Evolutionary conservation across 2,329 filamentous ascomycete genomes (phyloP).

Genomic region (Aschersonia sp.): DNA sequence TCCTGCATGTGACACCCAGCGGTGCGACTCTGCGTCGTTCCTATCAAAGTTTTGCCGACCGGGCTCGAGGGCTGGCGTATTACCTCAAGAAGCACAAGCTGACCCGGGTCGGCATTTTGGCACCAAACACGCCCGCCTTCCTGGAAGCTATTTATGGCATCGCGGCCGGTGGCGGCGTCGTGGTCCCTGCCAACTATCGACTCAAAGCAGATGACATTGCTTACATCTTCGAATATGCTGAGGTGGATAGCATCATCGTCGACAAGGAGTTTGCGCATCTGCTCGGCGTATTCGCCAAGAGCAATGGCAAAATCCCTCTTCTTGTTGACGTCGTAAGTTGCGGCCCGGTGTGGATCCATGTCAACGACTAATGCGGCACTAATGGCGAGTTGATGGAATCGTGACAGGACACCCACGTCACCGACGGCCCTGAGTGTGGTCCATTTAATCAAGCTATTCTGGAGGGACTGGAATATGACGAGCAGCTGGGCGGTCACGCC

Average conservation of each 20-base stretch:
- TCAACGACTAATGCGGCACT: not conserved
- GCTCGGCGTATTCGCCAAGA: constrained; percentile 48
- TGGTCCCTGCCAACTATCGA: constrained; percentile 49
- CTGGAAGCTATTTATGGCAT: constrained; percentile 83
- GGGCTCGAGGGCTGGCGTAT: constrained; percentile 76
- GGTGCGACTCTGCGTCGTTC: constrained; percentile 57
- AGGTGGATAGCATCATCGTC: constrained; percentile 76
- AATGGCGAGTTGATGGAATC: not conserved
- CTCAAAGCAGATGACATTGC: constrained; percentile 73
- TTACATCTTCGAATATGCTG: constrained; percentile 81
- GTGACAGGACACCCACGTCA: constrained; percentile 59
- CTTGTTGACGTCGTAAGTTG: constrained; percentile 51
- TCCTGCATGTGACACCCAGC: constrained; percentile 75
- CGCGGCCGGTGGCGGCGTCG: constrained; percentile 63
- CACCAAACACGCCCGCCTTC: constrained; percentile 89
- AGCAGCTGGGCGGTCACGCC: constrained; percentile 46
- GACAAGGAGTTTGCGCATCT: constrained; percentile 67
- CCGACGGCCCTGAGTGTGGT: constrained; percentile 57
- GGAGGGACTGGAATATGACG: constrained; percentile 65
- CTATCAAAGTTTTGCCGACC: constrained; percentile 73
- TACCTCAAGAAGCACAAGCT: constrained; percentile 62
- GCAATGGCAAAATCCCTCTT: constrained; percentile 49
- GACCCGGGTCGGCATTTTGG: constrained; percentile 70
- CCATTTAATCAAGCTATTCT: constrained; percentile 73
- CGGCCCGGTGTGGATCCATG: not conserved